These are phyloP conservation scores for Clonostachys sp. DNA, from an alignment of 2,329 filamentous ascomycete species.

Conservation along the genomic window DNA sequence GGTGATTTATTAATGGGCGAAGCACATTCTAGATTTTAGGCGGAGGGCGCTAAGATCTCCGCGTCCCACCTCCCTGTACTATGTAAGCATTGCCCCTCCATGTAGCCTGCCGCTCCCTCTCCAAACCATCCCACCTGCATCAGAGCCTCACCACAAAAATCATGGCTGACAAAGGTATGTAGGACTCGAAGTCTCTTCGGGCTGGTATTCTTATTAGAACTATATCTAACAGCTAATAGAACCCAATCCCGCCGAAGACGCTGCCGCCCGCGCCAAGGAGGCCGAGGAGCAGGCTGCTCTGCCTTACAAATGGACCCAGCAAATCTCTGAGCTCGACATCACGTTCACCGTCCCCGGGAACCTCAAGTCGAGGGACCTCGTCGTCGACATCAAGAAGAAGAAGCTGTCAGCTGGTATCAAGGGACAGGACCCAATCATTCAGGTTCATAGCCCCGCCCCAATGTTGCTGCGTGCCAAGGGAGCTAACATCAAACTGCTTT, in stretches of 20 bases:
- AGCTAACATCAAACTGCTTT: background rate
- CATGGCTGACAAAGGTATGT: slow-evolving; percentile 8
- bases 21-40: no score
- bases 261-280: slow-evolving; percentile 65
- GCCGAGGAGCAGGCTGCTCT: slow-evolving; percentile 82
- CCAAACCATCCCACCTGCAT: background rate
- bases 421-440: slow-evolving; percentile 80
- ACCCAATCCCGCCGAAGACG: slow-evolving; percentile 49
- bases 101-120: background rate
- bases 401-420: slow-evolving; percentile 79
- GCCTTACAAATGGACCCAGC: slow-evolving; percentile 97
- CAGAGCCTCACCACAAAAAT: slow-evolving; percentile 1
- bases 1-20: background rate
- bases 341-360: slow-evolving; percentile 74
- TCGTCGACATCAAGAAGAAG: slow-evolving; percentile 76
- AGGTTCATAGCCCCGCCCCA: slow-evolving; percentile 40
- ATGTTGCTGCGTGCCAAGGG: background rate
- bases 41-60: background rate
- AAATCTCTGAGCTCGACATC: slow-evolving; percentile 82
- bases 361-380: slow-evolving; percentile 78
- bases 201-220: slow-evolving; percentile 2
- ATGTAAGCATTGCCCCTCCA: slow-evolving; percentile 3
- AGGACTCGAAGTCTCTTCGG: no score
- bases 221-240: slow-evolving; percentile 45
- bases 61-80: background rate